Evolutionary conservation across 345 rosid species (phyloP), one percentile per base, ranked within the genome.

Genomic region (Populus euphratica): DNA sequence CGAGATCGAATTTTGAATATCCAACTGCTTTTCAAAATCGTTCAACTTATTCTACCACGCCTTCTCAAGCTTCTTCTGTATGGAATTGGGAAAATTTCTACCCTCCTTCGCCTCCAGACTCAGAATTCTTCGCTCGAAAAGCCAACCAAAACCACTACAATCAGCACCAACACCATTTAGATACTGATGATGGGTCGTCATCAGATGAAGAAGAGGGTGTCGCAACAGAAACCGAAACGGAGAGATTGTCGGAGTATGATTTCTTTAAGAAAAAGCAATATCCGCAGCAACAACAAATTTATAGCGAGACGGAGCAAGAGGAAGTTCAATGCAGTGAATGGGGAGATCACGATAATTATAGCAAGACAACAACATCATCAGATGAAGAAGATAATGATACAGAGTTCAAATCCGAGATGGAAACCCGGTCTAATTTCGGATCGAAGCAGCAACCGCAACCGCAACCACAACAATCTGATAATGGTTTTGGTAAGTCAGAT

Each of bases 21-120:
- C 98, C 98, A 3, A 86, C 90, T 7, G 97, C 98, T 78, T 89
- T 85, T 71, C 94, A 89, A 85, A 86, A 80, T 4, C 83, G 89
- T 79, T 90, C 96, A 2, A 86, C 86, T 23, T 94, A 96, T 83
- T 83, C 97, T 0, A 85, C 77, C 25, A 90, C 96, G 25, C 97
- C 97, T 18, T 96, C 99, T 0, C 98, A 96, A 74, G 78, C 97
- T 2, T 96, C 99, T 68, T 96, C 99, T 4, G 89, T 89, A 0
- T 96, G 99, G 99, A 92, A 96, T 79, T 96, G 99, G 99, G 99
- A 96, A 74, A 91, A 94, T 73, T 91, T 93, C 75, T 87, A 83
- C 75, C 99, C 99, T 82, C 99, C 99, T 1, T 96, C 99, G 0
- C 99, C 99, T 41, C 99, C 98, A 0, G 95, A 88, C 81, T 96